Percentiles rank a stretch among this genome's conserved stretches.
Evolutionary conservation across 805 yeast genomes (phyloP).

Genomic region (Wickerhamiella occidentalis): DNA sequence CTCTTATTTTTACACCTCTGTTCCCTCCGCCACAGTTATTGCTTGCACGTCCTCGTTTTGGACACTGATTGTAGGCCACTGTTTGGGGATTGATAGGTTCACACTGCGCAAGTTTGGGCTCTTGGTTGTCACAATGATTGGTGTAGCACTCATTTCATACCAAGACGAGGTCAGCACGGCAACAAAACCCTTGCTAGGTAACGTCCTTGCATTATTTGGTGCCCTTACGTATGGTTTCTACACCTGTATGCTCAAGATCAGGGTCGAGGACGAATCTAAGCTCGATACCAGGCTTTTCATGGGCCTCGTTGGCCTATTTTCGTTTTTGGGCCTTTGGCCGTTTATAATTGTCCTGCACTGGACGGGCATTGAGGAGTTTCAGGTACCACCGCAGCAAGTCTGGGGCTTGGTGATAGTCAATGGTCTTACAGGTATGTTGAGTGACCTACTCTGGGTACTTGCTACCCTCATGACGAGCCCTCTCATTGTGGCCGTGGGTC

Average conservation of each 20-base stretch:
- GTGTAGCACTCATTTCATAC: slow-evolving; percentile 68
- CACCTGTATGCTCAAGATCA: slow-evolving; percentile 68
- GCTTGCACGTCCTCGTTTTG: slow-evolving; percentile 90
- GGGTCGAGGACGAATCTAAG: slow-evolving; percentile 59
- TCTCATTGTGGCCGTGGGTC: slow-evolving; percentile 87
- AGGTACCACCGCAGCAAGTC: slow-evolving; percentile 48
- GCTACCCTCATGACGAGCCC: slow-evolving; percentile 92
- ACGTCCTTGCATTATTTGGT: slow-evolving; percentile 64
- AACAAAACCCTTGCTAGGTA: slow-evolving; percentile 43
- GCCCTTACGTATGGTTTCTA: slow-evolving; percentile 88
- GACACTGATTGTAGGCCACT: slow-evolving; percentile 70
- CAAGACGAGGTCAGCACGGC: slow-evolving; percentile 27
- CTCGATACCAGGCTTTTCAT: slow-evolving; percentile 80
- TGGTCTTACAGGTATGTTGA: slow-evolving; percentile 65
- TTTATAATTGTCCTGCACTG: slow-evolving; percentile 52
- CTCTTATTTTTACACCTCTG: slow-evolving; percentile 75
- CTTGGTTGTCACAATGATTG: slow-evolving; percentile 56
- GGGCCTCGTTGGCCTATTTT: slow-evolving; percentile 88
- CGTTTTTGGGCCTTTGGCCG: slow-evolving; percentile 72
- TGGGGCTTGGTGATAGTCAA: slow-evolving; percentile 47
- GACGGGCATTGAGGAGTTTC: slow-evolving; percentile 56
- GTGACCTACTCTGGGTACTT: slow-evolving; percentile 92
- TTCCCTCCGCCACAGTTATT: slow-evolving; percentile 85
- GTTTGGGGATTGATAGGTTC: slow-evolving; percentile 59
- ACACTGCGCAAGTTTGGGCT: slow-evolving; percentile 56